Evolutionary conservation across 257 asterid genomes (phyloP).

Genomic region (Solanum tarapatanum): DNA sequence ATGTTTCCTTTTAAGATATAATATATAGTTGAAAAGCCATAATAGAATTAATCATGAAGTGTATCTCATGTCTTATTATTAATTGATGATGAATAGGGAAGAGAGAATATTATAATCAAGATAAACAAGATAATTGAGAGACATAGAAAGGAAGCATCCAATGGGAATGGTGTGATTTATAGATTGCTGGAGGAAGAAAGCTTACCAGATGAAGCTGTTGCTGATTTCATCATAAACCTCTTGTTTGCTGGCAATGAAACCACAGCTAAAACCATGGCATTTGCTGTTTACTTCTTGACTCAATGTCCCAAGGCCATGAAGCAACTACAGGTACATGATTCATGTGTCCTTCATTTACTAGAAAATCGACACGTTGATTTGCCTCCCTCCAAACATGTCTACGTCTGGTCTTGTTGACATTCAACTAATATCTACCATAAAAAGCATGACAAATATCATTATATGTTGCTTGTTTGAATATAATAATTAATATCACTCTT

Average conservation of each 20-base stretch:
- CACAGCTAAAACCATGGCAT: constrained; percentile 85
- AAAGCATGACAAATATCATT: neutral
- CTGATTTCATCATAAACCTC: constrained; percentile 80
- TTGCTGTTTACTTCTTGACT: constrained; percentile 74
- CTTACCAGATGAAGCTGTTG: constrained; percentile 69
- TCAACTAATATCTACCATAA: neutral
- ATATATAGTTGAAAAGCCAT: neutral
- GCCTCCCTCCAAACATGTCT: neutral
- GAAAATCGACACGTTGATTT: neutral
- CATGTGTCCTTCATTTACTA: neutral
- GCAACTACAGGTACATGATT: constrained; percentile 50
- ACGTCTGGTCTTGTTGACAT: neutral
- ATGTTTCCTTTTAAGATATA: neutral
- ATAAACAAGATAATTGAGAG: constrained; percentile 48
- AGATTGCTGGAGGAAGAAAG: constrained; percentile 72
- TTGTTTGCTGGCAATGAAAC: constrained; percentile 95
- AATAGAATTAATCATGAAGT: neutral
- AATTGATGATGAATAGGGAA: constrained; percentile 34
- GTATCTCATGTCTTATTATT: neutral
- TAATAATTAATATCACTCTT: neutral
- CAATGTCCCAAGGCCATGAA: constrained; percentile 69
- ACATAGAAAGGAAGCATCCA: constrained; percentile 29
- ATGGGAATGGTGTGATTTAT: constrained; percentile 52
- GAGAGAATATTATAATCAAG: constrained; percentile 61
- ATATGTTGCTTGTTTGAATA: neutral